Percentiles rank a stretch among this genome's conserved stretches.
These are phyloP conservation scores for Pseudogymnoascus verrucosus DNA, from an alignment of 2,329 filamentous ascomycete genomes.

Conservation along the genomic window DNA sequence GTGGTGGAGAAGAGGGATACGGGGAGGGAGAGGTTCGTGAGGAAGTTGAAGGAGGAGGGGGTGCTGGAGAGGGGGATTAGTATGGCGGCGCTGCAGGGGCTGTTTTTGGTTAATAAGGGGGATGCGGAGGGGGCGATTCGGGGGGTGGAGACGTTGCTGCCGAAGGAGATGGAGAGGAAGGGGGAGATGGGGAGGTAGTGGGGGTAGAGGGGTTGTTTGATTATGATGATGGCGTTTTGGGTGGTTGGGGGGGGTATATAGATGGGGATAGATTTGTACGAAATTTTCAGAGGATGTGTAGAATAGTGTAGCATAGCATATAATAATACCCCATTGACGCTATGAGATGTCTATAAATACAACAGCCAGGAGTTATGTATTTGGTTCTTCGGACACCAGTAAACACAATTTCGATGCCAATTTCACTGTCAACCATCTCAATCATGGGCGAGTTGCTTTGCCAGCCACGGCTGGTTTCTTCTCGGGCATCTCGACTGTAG, in stretches of 20 bases:
- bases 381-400: no score
- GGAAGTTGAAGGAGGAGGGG: conserved; percentile 15
- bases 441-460: no score
- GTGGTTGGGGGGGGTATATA: not conserved
- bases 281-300: not conserved
- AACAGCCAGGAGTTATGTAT: no score
- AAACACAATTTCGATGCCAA: no score
- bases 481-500: no score
- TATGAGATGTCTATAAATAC: no score
- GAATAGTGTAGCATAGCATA: no score
- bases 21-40: conserved; percentile 13
- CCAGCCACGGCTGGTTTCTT: no score
- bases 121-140: conserved; percentile 78
- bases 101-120: conserved; percentile 94
- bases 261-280: not conserved
- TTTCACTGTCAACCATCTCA: no score
- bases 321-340: no score
- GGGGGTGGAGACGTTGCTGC: conserved; percentile 63
- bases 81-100: conserved; percentile 83
- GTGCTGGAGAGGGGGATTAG: conserved; percentile 45
- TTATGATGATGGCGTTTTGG: not conserved
- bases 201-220: not conserved
- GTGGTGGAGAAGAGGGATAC: conserved; percentile 57
- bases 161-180: conserved; percentile 29
- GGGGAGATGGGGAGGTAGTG: not conserved